phyloP scores from a whole-genome alignment of 106 monocot genomes.

The Narthecium ossifragum region DNA sequence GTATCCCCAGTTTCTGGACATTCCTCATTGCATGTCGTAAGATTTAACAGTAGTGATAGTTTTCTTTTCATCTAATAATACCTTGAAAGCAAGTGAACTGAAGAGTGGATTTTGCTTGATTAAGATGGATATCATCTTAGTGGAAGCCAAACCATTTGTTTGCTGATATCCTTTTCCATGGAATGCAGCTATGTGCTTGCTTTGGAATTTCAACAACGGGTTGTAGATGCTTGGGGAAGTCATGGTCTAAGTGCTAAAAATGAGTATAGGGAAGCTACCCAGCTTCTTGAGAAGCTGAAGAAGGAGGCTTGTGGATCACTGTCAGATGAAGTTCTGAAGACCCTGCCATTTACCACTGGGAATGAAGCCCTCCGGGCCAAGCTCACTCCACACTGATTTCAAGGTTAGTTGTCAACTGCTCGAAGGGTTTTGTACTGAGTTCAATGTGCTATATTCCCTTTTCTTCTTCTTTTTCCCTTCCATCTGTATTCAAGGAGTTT shows the following conservation, averaged over 20 bases:
- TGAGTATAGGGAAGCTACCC: conserved; percentile 46
- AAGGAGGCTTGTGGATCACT: conserved; percentile 36
- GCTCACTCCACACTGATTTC: conserved; percentile 11
- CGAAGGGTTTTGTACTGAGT: no score
- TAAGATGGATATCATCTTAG: not conserved
- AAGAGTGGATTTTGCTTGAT: not conserved
- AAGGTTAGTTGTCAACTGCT: conserved; percentile 17
- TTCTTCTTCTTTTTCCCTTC: no score
- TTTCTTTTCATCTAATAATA: not conserved
- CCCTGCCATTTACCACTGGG: conserved; percentile 3
- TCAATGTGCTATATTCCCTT: no score
- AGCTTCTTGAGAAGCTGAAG: conserved; percentile 47
- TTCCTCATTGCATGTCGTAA: not conserved
- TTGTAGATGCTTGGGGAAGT: conserved; percentile 62
- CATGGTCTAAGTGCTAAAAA: conserved; percentile 53
- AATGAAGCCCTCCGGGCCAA: conserved; percentile 13
- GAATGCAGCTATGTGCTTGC: conserved; percentile 49
- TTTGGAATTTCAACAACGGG: conserved; percentile 54
- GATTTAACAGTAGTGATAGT: not conserved
- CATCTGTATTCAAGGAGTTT: no score
- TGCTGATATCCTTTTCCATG: conserved; percentile 6
- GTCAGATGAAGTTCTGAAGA: conserved; percentile 19
- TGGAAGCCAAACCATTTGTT: no score
- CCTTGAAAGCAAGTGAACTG: no score
- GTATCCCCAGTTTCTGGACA: not conserved